Conservation (phyloP, 2,329 filamentous ascomycete genomes). For the Aspergillus novofumigatus region DNA sequence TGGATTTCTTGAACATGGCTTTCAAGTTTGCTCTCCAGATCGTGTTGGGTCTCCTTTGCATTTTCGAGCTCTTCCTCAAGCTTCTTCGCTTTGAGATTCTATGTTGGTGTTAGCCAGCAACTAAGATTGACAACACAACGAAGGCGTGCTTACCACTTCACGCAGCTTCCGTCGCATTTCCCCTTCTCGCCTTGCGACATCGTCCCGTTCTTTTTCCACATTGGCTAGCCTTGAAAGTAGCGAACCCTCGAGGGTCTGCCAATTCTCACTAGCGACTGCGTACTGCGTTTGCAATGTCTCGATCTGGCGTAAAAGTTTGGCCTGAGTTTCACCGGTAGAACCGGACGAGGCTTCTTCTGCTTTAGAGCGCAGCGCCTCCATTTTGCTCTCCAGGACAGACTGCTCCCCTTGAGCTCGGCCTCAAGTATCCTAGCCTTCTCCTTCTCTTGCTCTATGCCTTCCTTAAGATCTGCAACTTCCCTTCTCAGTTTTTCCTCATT, state of each 20-base stretch:
- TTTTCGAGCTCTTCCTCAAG: slow-evolving; percentile 80
- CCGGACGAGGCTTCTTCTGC: slow-evolving; percentile 88
- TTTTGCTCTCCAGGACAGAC: slow-evolving; percentile 73
- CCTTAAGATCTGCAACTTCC: slow-evolving; percentile 67
- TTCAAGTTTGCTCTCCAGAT: slow-evolving; percentile 55
- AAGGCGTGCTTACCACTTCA: slow-evolving; percentile 62
- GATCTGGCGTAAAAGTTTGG: slow-evolving; percentile 86
- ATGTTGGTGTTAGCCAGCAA: slow-evolving; percentile 6
- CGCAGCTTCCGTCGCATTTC: slow-evolving; percentile 86
- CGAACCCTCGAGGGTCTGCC: slow-evolving; percentile 91
- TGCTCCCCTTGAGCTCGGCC: slow-evolving; percentile 76
- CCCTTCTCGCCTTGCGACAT: slow-evolving; percentile 74
- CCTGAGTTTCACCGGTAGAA: slow-evolving; percentile 74
- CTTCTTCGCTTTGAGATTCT: slow-evolving; percentile 64
- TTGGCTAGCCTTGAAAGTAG: slow-evolving; percentile 70
- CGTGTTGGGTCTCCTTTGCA: slow-evolving; percentile 44
- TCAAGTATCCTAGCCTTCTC: slow-evolving; percentile 67
- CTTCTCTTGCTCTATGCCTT: slow-evolving; percentile 67
- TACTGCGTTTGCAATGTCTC: slow-evolving; percentile 96
- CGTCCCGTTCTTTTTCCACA: slow-evolving; percentile 87
- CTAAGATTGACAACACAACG: background rate
- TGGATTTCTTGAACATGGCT: slow-evolving; percentile 59
- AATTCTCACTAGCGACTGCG: slow-evolving; percentile 89
- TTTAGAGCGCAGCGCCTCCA: slow-evolving; percentile 78
- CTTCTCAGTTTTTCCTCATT: slow-evolving; percentile 64